Percentiles rank a stretch among this genome's conserved stretches.
Evolutionary conservation across 495 filamentous ascomycete genomes (phyloP).

Genomic region (Copromyces sp.): DNA sequence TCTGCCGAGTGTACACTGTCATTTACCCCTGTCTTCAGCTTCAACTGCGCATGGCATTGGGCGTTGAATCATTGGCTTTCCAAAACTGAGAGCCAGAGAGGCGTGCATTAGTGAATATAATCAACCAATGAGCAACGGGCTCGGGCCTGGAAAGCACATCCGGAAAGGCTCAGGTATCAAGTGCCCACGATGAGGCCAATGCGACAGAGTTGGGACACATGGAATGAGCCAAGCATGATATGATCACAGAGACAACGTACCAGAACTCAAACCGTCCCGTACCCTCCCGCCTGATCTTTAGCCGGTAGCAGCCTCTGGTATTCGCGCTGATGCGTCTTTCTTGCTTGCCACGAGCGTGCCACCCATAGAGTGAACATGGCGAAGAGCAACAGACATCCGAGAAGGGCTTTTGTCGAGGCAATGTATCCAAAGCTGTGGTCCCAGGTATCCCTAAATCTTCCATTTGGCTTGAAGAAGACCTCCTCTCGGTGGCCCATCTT

Average conservation of each 20-base stretch:
- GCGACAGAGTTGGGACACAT: too few relatives aligned
- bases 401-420: not conserved
- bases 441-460: slow-evolving; percentile 27
- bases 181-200: too few relatives aligned
- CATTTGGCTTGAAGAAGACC: slow-evolving; percentile 28
- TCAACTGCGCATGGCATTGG: too few relatives aligned
- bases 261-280: not conserved
- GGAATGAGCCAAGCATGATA: too few relatives aligned
- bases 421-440: slow-evolving; percentile 4
- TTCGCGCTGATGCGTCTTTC: not conserved
- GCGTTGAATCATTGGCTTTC: too few relatives aligned
- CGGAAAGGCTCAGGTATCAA: too few relatives aligned
- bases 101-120: too few relatives aligned
- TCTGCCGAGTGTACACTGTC: too few relatives aligned
- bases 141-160: too few relatives aligned
- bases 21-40: too few relatives aligned
- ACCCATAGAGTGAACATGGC: not conserved
- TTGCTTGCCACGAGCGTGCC: not conserved
- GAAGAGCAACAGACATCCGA: not conserved
- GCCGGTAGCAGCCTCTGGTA: not conserved
- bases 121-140: too few relatives aligned
- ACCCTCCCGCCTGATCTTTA: not conserved
- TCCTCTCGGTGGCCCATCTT: slow-evolving; percentile 25
- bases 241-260: not conserved
- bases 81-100: too few relatives aligned